phyloP scores from a whole-genome alignment of 192 early-diverging fungal genomes.

The Rhizophagus prolifer region DNA sequence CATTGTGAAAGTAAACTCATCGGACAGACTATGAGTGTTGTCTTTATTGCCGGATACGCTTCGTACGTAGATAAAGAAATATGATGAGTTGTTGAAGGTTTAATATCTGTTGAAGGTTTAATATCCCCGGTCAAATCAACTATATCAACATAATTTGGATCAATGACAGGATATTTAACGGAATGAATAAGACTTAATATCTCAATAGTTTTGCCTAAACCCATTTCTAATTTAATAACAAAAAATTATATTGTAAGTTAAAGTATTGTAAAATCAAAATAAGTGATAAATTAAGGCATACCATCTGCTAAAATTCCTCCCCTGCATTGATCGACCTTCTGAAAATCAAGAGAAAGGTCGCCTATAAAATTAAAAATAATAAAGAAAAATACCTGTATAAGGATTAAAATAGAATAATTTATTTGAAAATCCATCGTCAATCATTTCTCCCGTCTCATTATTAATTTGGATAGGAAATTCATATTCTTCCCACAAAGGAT shows the following conservation, averaged over 20 bases:
- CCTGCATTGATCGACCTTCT: slow-evolving; percentile 44
- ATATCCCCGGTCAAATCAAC: not conserved
- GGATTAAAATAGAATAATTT: not conserved
- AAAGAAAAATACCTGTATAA: not conserved
- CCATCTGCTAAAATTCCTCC: slow-evolving; percentile 60
- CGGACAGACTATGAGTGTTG: slow-evolving; percentile 53
- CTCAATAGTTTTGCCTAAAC: slow-evolving; percentile 61
- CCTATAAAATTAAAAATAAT: slow-evolving; percentile 51
- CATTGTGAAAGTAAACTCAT: slow-evolving; percentile 57
- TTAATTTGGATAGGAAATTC: slow-evolving; percentile 34
- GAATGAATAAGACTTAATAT: slow-evolving; percentile 55
- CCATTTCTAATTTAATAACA: slow-evolving; percentile 41
- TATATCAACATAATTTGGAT: slow-evolving; percentile 8
- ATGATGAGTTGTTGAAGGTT: not conserved
- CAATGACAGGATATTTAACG: slow-evolving; percentile 34
- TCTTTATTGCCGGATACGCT: slow-evolving; percentile 34
- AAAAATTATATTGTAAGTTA: not conserved
- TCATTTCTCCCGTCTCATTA: slow-evolving; percentile 29
- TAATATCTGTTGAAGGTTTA: not conserved
- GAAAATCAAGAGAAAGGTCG: slow-evolving; percentile 49
- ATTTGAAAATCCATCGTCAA: not conserved
- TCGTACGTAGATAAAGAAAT: slow-evolving; percentile 7
- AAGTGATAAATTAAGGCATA: not conserved
- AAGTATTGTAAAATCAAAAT: not conserved
- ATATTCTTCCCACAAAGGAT: slow-evolving; percentile 59